These are phyloP conservation scores for Acanthamoeba sp. DNA, from an alignment of 208 protist species.

Conservation along the genomic window DNA sequence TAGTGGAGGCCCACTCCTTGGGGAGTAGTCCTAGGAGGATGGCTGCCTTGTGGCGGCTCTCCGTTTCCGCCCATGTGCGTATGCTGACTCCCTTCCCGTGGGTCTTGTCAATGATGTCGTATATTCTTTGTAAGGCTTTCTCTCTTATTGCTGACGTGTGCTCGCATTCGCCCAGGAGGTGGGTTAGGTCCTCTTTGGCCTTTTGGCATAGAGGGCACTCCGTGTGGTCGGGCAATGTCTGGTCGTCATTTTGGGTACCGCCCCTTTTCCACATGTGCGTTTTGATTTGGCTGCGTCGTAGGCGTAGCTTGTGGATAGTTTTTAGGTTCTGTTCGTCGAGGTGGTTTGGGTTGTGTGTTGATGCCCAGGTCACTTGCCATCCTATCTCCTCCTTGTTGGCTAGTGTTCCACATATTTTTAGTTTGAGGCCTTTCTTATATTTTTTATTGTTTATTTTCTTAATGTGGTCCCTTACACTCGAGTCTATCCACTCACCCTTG, in stretches of 20 bases:
- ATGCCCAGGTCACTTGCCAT: background rate
- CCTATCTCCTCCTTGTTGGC: background rate
- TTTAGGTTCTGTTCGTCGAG: background rate
- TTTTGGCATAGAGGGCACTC: background rate
- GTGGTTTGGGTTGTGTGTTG: background rate
- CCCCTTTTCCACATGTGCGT: background rate
- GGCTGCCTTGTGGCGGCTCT: no score
- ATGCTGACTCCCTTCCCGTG: no score
- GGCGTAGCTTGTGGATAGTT: background rate
- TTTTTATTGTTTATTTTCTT: background rate
- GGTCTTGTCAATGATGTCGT: background rate
- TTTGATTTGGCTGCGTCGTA: background rate
- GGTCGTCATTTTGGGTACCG: no score
- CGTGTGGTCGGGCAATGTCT: no score
- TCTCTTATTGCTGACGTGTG: background rate
- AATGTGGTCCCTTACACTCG: background rate
- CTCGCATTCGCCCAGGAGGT: background rate
- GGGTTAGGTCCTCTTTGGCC: background rate
- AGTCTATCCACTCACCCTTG: background rate
- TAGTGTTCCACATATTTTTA: background rate
- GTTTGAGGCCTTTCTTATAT: background rate
- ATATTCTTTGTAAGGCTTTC: background rate
- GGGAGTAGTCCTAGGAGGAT: no score
- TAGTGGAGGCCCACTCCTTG: no score
- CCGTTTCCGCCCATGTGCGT: no score